Evolutionary conservation across 495 filamentous ascomycete species (phyloP).

Genomic region (Xylaria grammica): DNA sequence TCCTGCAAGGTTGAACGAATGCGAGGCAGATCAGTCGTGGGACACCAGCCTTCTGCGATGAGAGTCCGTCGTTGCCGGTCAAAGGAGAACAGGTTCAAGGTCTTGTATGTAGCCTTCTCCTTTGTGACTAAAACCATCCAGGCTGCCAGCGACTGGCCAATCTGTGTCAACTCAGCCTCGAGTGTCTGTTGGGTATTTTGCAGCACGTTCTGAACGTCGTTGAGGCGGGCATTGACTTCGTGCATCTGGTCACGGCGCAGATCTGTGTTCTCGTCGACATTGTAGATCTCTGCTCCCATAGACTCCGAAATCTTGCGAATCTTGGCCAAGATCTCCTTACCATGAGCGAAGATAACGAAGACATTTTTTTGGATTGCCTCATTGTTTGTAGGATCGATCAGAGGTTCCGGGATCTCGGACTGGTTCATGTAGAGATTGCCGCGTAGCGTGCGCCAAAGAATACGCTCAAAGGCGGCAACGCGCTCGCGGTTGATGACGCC

Average conservation of each 20-base stretch:
- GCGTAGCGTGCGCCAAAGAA: constrained; percentile 93
- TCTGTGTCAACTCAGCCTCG: constrained; percentile 89
- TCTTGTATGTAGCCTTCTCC: constrained; percentile 98
- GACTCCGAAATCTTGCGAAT: constrained; percentile 99
- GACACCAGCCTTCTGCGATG: constrained; percentile 97
- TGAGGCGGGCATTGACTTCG: constrained; percentile 90
- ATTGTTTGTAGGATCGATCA: constrained; percentile 89
- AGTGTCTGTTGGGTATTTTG: constrained; percentile 96
- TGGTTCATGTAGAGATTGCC: constrained; percentile 99
- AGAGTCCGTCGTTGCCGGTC: constrained; percentile 94
- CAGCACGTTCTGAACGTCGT: constrained; percentile 88
- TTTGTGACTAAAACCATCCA: constrained; percentile 98
- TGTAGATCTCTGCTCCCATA: constrained; percentile 91
- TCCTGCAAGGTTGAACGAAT: constrained; percentile 97
- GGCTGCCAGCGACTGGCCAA: constrained; percentile 83
- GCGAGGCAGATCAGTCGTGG: constrained; percentile 83
- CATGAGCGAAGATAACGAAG: constrained; percentile 98
- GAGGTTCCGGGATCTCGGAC: constrained; percentile 93
- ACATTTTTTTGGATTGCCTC: constrained; percentile 95
- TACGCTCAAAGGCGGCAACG: constrained; percentile 93
- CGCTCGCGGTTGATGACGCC: constrained; percentile 94
- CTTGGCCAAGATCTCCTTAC: constrained; percentile 96
- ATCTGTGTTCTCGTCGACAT: constrained; percentile 95
- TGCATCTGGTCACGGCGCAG: constrained; percentile 92
- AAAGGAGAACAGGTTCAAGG: constrained; percentile 94